Evolutionary conservation across 1,284 basidiomycete genomes (phyloP), one percentile per base, ranked within the genome.

Genomic region (Leccinum fuscescens): DNA sequence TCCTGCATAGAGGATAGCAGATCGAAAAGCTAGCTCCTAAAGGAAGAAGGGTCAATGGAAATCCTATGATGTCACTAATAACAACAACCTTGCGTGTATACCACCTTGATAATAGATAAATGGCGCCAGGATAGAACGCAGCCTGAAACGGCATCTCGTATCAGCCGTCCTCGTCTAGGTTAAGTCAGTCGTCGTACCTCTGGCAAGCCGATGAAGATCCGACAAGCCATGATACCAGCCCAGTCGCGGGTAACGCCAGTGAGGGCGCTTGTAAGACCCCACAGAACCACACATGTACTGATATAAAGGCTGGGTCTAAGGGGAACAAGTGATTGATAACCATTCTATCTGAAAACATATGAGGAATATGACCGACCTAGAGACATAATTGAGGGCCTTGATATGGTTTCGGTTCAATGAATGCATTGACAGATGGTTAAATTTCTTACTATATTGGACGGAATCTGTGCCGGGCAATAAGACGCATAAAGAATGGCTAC

Each of bases 1-100:
- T 17, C 89, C 89, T 14, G 80, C 80, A 71, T 86, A 90, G 3
- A 93, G 78, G 56, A 91, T 79, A 1, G 88, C 85, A 54, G 86
- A 84, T 49, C 90, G 83, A 62, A 90, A 83, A 0, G 84, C 85
- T 6, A 88, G 74, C 74, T 88, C 85, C 84, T 86, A 15, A 0
- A n/a, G 59, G 42, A 22, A 37, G 33, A 11, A 87, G 7, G 86
- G 86, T 6, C 86, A 42, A 22, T 27, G 9, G 17, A 9, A 14
- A 51, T 33, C 6, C 11, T 22, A 24, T 3, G 31, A 9, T 3
- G 8, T 88, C 0, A 83, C 4, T 8, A 14, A 17, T 82, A 46
- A 55, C 3, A 57, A n/a, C 14, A 51, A 81, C 84, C 77, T 82
- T 85, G 62, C 82, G 82, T 1, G 84, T 86, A 65, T 87, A 87